A percentile compares a stretch with the other conserved stretches of the same genome.
These are phyloP conservation scores for Clarireedia homoeocarpa DNA, from an alignment of 2,329 filamentous ascomycete genomes.

Conservation along the genomic window DNA sequence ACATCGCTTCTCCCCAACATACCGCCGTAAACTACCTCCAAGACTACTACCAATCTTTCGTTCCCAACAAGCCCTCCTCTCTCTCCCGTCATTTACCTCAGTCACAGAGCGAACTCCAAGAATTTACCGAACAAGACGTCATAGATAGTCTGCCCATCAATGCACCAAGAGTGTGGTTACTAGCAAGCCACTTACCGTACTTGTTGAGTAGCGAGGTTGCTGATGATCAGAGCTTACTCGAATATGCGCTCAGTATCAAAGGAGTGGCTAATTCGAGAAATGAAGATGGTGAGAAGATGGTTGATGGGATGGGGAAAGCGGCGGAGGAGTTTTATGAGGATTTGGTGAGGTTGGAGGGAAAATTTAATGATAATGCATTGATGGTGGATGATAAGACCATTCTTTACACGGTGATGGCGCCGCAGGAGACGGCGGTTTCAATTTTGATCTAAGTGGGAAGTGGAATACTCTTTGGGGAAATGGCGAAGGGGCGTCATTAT, in stretches of 20 bases:
- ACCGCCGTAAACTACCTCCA: slow-evolving; percentile 45
- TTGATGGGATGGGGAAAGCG: neutral
- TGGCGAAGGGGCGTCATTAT: neutral
- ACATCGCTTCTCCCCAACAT: slow-evolving; percentile 43
- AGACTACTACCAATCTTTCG: slow-evolving; percentile 42
- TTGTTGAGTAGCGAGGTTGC: neutral
- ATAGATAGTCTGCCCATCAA: neutral
- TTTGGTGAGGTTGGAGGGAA: neutral
- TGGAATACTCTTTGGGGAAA: neutral
- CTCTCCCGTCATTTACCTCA: neutral
- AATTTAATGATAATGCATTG: neutral
- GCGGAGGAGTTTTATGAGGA: slow-evolving; percentile 3
- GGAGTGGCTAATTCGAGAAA: neutral
- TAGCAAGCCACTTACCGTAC: neutral
- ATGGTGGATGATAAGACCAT: slow-evolving; percentile 1
- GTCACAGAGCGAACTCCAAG: neutral
- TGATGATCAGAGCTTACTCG: slow-evolving; percentile 1
- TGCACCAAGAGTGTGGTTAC: neutral
- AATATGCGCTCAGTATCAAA: neutral
- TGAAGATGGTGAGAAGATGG: neutral
- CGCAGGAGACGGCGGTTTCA: slow-evolving; percentile 2
- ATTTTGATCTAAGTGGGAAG: neutral
- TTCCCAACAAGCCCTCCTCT: slow-evolving; percentile 18
- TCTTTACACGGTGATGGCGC: slow-evolving; percentile 3
- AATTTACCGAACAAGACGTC: neutral